These are phyloP conservation scores for Backusella psychrophila DNA, from an alignment of 192 early-diverging fungal species.

Conservation along the genomic window DNA sequence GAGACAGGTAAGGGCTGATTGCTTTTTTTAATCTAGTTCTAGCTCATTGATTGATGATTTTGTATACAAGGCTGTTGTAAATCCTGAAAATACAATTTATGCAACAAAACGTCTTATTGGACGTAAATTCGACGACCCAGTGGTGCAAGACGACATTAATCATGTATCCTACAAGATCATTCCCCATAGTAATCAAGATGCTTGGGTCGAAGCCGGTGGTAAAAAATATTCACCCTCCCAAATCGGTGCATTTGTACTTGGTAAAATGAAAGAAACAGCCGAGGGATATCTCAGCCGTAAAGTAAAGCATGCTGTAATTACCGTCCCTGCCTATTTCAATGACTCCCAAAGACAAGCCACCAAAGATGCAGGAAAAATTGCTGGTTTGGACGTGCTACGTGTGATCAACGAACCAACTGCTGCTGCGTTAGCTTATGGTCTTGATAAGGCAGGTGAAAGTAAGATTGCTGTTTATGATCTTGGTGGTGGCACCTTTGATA, in stretches of 20 bases:
- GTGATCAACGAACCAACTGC: slow-evolving; percentile 98
- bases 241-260: slow-evolving; percentile 94
- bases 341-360: slow-evolving; percentile 96
- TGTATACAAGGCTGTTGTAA: slow-evolving; percentile 78
- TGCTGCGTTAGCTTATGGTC: slow-evolving; percentile 89
- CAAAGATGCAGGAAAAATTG: slow-evolving; percentile 91
- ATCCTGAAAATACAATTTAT: slow-evolving; percentile 97
- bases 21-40: background rate
- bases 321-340: slow-evolving; percentile 99
- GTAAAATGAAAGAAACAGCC: slow-evolving; percentile 99
- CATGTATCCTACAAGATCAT: slow-evolving; percentile 96
- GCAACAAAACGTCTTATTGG: slow-evolving; percentile 98
- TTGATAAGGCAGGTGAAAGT: slow-evolving; percentile 85
- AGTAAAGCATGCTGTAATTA: slow-evolving; percentile 90
- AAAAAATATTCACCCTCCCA: slow-evolving; percentile 97
- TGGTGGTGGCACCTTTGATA: slow-evolving; percentile 99
- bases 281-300: slow-evolving; percentile 78
- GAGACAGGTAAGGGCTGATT: slow-evolving; percentile 63
- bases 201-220: slow-evolving; percentile 93
- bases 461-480: slow-evolving; percentile 96
- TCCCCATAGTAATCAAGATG: slow-evolving; percentile 92
- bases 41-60: background rate
- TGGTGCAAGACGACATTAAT: slow-evolving; percentile 88
- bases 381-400: slow-evolving; percentile 86
- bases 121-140: slow-evolving; percentile 84